Evolutionary conservation across 208 protist genomes (phyloP), one percentile per base, ranked within the genome.

Genomic region (Crithidia mellificae): DNA sequence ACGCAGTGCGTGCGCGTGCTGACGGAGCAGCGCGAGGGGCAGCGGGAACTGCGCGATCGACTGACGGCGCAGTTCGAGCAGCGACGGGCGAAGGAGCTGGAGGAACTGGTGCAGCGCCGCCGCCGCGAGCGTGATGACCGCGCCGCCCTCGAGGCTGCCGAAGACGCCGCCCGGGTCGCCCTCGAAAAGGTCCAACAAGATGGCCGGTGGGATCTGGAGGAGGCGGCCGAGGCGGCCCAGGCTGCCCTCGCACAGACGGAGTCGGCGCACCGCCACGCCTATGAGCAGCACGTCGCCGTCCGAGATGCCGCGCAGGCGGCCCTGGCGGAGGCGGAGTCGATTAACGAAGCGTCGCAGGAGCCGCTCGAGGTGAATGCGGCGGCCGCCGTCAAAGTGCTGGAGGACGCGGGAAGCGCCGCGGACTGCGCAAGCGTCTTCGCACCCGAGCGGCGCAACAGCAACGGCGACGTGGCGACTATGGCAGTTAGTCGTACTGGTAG

Each of bases 1-100:
- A 90, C 85, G 46, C 87, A 86, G 61, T 92, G 85, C 63, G 86
- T 95, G 53, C 63, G 54, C 6, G 62, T 91, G 30, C 75, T 93
- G 66, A 84, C 76, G 32, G 85, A 93, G 27, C 78, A 83, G 59
- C 85, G 91, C 73, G 86, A 94, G 54, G 69, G 67, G 25, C 90
- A 90, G 52, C 83, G 83, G 25, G 90, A 65, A 27, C 44, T 86
- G 46, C 87, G 90, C 29, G 87, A 95, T 58, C 73, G 85, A 44
- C 77, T 95, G 49, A 91, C 85, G 19, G 70, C 72, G 58, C 76
- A 88, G 65, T 87, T 84, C 70, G 87, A 92, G 24, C 57, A 66
- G 61, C 74, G 79, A 38, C 73, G 87, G 11, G 80, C 69, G 5
- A 63, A 64, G 53, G 90, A 95, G 74, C 56, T 88, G 29, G 83